These are phyloP conservation scores for Lolium rigidum DNA, from an alignment of 176 grass and related monocot genomes.

Conservation along the genomic window DNA sequence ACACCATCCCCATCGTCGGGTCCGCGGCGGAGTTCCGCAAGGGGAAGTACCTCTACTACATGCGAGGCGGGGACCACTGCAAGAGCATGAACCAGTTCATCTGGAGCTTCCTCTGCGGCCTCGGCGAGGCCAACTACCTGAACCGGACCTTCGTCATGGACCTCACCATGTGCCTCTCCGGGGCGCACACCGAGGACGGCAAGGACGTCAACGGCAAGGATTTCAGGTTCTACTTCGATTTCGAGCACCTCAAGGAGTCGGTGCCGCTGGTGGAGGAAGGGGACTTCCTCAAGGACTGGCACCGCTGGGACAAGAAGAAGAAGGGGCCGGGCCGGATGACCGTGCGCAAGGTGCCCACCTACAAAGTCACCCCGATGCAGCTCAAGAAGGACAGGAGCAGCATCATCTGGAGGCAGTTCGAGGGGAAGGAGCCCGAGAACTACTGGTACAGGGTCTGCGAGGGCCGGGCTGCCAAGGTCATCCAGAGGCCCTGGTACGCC, in stretches of 20 bases:
- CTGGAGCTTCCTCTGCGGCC: slow-evolving; percentile 89
- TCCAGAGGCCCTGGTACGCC: slow-evolving; percentile 85
- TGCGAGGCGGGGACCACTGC: slow-evolving; percentile 88
- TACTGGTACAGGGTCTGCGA: slow-evolving; percentile 99
- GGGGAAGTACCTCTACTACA: slow-evolving; percentile 86
- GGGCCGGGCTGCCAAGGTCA: slow-evolving; percentile 71
- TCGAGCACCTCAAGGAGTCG: slow-evolving; percentile 88
- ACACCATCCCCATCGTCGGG: slow-evolving; percentile 71
- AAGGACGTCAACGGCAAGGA: slow-evolving; percentile 86
- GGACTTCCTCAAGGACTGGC: slow-evolving; percentile 79
- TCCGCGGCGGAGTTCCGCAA: slow-evolving; percentile 85
- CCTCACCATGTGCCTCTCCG: slow-evolving; percentile 79
- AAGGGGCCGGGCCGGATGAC: slow-evolving; percentile 69
- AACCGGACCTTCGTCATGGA: slow-evolving; percentile 95
- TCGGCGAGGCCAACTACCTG: slow-evolving; percentile 91
- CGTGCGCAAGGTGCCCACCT: slow-evolving; percentile 78
- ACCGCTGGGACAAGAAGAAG: slow-evolving; percentile 83
- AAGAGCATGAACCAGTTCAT: slow-evolving; percentile 98
- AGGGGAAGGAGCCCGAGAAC: slow-evolving; percentile 87
- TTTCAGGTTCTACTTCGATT: slow-evolving; percentile 95
- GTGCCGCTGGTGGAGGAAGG: slow-evolving; percentile 74
- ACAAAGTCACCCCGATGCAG: slow-evolving; percentile 89
- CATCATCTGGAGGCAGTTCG: slow-evolving; percentile 90
- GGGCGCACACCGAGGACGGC: slow-evolving; percentile 68
- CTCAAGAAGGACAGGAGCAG: slow-evolving; percentile 82